Conservation (phyloP, 768 basidiomycete species). For the Clitopilus hobsonii region DNA sequence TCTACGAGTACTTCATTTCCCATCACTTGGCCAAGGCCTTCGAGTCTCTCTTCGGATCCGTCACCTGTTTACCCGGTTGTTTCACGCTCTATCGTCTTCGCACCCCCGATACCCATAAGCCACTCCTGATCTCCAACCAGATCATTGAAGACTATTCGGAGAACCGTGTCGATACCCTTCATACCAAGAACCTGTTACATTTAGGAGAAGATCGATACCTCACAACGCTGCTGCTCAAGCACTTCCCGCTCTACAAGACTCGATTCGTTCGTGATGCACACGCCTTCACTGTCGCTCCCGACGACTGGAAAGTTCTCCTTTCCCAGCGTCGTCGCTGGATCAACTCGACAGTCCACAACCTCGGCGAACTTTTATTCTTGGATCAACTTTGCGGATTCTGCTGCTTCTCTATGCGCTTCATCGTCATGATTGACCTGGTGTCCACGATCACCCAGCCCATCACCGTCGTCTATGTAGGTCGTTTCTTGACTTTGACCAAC, state of each 20-base stretch:
- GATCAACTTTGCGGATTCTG: conserved; percentile 95
- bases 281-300: conserved; percentile 92
- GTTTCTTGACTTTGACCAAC: conserved; percentile 5
- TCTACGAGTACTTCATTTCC: conserved; percentile 99
- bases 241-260: conserved; percentile 92
- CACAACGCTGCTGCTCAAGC: conserved; percentile 91
- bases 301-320: conserved; percentile 89
- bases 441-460: conserved; percentile 84
- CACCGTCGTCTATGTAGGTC: conserved; percentile 82
- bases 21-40: conserved; percentile 99
- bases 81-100: conserved; percentile 96
- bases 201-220: conserved; percentile 99
- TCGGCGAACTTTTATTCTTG: conserved; percentile 88
- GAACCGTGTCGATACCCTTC: conserved; percentile 93
- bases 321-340: conserved; percentile 99
- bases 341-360: conserved; percentile 97
- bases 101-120: conserved; percentile 93
- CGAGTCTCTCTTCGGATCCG: conserved; percentile 93
- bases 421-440: conserved; percentile 94
- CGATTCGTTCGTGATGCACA: conserved; percentile 94
- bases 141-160: conserved; percentile 92
- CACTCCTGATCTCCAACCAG: conserved; percentile 86
- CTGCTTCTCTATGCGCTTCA: conserved; percentile 98
- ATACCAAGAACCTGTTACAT: conserved; percentile 97
- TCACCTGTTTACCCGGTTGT: conserved; percentile 98